A percentile compares a stretch with the other conserved stretches of the same genome.
These are phyloP conservation scores for Fonsecaea monophora DNA, from an alignment of 2,329 filamentous ascomycete species.

Conservation along the genomic window DNA sequence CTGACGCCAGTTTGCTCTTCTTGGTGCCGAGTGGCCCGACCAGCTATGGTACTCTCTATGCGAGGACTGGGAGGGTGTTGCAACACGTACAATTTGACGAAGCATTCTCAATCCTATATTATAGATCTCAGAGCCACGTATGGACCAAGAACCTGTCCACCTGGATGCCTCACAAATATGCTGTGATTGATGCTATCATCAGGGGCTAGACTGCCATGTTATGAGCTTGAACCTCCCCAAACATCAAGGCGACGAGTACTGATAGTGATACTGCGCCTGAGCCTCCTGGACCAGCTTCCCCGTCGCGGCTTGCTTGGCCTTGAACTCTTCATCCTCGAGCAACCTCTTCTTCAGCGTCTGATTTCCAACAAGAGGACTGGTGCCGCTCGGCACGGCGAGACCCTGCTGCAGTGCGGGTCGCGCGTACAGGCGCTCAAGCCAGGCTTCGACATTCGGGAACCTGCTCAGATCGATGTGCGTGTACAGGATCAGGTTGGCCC, in stretches of 20 bases:
- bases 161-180: background rate
- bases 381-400: background rate
- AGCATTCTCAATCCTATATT: too few relatives aligned
- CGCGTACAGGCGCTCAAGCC: background rate
- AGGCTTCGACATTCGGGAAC: background rate
- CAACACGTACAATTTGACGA: too few relatives aligned
- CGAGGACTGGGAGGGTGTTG: too few relatives aligned
- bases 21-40: too few relatives aligned
- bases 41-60: too few relatives aligned
- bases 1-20: too few relatives aligned
- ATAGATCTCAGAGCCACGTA: background rate
- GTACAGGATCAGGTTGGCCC: conserved; percentile 1
- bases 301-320: background rate
- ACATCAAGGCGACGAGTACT: background rate
- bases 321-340: background rate
- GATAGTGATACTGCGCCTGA: background rate
- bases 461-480: background rate
- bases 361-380: background rate
- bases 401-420: background rate
- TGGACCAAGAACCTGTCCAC: background rate
- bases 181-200: background rate
- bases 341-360: background rate
- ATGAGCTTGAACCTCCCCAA: background rate
- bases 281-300: background rate
- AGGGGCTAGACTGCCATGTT: background rate